Percentiles rank a stretch among this genome's conserved stretches.
Conservation (phyloP, 192 early-diverging fungal genomes). For the Coemansia sp. region DNA sequence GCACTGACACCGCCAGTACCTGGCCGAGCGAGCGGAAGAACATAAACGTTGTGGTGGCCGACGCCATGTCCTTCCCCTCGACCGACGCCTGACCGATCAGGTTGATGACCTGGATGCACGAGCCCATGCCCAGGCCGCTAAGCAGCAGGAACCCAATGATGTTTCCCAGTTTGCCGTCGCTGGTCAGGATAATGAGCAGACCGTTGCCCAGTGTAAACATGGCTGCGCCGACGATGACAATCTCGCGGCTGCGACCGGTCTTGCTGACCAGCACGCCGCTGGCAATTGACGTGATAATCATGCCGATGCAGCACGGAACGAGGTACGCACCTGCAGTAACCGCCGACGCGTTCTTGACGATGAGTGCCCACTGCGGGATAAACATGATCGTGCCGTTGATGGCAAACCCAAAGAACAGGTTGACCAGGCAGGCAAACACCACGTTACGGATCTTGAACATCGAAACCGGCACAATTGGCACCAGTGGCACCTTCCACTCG, state of each 20-base stretch:
- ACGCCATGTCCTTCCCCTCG: constrained; percentile 56
- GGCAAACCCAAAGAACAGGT: constrained; percentile 32
- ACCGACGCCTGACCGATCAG: constrained; percentile 71
- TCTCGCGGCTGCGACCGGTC: constrained; percentile 60
- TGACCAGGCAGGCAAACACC: constrained; percentile 12
- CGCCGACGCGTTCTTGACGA: constrained; percentile 31
- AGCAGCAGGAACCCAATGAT: constrained; percentile 67
- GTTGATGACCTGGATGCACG: constrained; percentile 66
- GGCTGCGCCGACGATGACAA: constrained; percentile 63
- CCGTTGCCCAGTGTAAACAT: constrained; percentile 60
- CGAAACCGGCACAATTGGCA: constrained; percentile 58
- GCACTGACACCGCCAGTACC: constrained; percentile 56
- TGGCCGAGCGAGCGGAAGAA: constrained; percentile 67
- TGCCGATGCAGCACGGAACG: constrained; percentile 21
- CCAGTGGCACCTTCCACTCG: constrained; percentile 61
- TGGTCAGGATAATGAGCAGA: constrained; percentile 58
- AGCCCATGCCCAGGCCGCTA: constrained; percentile 71
- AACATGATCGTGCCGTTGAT: constrained; percentile 33
- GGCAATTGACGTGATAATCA: constrained; percentile 44
- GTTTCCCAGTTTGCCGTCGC: constrained; percentile 49
- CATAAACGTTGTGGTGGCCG: constrained; percentile 58
- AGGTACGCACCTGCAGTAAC: constrained; percentile 32
- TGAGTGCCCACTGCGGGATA: constrained; percentile 32
- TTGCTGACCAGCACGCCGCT: constrained; percentile 60
- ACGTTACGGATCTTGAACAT: constrained; percentile 34